These are phyloP conservation scores for Ziziphus jujuba DNA, from an alignment of 306 rosid species.

Conservation along the genomic window DNA sequence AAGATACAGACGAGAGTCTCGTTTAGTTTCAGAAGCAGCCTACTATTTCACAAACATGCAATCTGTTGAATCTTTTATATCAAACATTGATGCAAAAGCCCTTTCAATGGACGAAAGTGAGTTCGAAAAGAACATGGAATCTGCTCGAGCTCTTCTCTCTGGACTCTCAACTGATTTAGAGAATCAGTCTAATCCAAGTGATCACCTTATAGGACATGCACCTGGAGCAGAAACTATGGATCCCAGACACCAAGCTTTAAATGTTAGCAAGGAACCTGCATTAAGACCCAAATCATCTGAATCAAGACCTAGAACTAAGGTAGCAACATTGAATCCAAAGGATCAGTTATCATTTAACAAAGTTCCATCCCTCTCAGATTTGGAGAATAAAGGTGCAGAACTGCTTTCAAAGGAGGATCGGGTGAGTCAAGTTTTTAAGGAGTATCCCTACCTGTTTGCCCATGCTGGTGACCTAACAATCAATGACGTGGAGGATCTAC, in stretches of 20 bases:
- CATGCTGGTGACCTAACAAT: slow-evolving; percentile 70
- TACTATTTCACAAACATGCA: slow-evolving; percentile 94
- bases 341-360: slow-evolving; percentile 45
- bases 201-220: slow-evolving; percentile 40
- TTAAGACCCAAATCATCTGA: slow-evolving; percentile 40
- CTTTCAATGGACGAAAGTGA: slow-evolving; percentile 89
- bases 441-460: slow-evolving; percentile 79
- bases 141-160: slow-evolving; percentile 78
- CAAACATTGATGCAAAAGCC: slow-evolving; percentile 88
- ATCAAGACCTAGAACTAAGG: slow-evolving; percentile 41
- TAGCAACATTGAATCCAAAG: slow-evolving; percentile 33
- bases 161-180: slow-evolving; percentile 69
- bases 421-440: slow-evolving; percentile 62
- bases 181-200: slow-evolving; percentile 44
- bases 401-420: slow-evolving; percentile 69
- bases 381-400: slow-evolving; percentile 86
- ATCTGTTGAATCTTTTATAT: slow-evolving; percentile 89
- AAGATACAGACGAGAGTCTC: slow-evolving; percentile 81
- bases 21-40: slow-evolving; percentile 78
- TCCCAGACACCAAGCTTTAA: slow-evolving; percentile 37
- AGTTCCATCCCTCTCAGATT: slow-evolving; percentile 79
- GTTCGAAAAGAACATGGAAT: slow-evolving; percentile 86
- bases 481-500: slow-evolving; percentile 75
- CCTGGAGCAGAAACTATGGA: slow-evolving; percentile 37
- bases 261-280: slow-evolving; percentile 39